Base-by-base conservation (phyloP, 2,329 filamentous ascomycete genomes). In the Xenoacremonium recifei region DNA sequence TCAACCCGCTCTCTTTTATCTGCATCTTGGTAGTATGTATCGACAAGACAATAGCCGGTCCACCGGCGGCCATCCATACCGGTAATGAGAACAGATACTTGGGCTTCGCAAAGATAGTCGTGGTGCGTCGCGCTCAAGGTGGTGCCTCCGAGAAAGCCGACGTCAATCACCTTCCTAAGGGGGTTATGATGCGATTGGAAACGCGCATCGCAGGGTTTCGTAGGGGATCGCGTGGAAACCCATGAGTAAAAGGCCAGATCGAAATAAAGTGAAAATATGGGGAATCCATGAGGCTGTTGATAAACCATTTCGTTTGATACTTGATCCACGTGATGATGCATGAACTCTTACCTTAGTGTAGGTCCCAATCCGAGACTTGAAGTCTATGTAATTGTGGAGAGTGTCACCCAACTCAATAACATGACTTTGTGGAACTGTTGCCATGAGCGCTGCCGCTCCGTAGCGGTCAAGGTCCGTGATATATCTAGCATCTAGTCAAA, bases 21-120 rank as follows among this genome's bases (percentile, higher is more conserved):
- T 15, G 18, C 15, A 3, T 12, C 21, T 3, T 42, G 33, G 2
- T 18, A 43, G 4, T 45, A 51, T 2, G 40, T 51, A 3, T 52
- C 48, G 1, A 35, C 16, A 6, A 51, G 34, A 3, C 43, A 47
- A 7, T 37, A 49, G 1, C 37, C 50, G 0, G 44, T 39, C 41
- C 46, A 52, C 2, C 40, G 5, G 0, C n/a, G 4, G 1, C 6
- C 2, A 4, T 20, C 9, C 0, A 43, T 39, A 0, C 30, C 38
- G 0, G 32, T 7, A 7, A 51, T 17, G 1, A 45, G 20, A 2
- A 51, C 33, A 2, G 50, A 49, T 0, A 35, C 18, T 9, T 51
- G 50, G 2, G 29, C 48, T 30, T 49, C 17, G 2, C 40, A 47
- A 1, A 53, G 39, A 2, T 38, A 45, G 1, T 49, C 32, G 23